Base-by-base conservation (phyloP, 148 eudicot genomes). In the Vaccinium darrowii region DNA sequence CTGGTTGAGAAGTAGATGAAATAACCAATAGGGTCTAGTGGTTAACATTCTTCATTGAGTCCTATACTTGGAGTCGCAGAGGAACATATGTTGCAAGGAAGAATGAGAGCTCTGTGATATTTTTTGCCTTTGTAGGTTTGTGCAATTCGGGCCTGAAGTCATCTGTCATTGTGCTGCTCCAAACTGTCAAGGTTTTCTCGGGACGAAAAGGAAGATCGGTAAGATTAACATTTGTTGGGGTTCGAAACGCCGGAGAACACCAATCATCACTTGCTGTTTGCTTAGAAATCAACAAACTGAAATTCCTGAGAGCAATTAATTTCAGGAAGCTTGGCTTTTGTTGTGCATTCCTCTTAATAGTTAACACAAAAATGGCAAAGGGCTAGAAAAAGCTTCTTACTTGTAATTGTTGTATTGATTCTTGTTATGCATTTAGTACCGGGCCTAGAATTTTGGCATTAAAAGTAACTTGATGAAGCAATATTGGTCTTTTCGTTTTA, bases 121-220 rank as follows among this genome's bases (percentile, higher is more conserved):
- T 36, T 39, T 83, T 84, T 73, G 10, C 11, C 51, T 78, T 12
- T 89, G 84, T 88, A 96, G 99, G 87, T 96, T 96, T 94, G 95
- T 93, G 87, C 98, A 96, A 82, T 96, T 96, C 23, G 99, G 99
- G 82, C 90, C 92, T 3, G 99, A 96, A 92, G 99, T 96, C 0
- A 90, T 89, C 88, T 96, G 99, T 85, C 89, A 92, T 16, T 96
- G 99, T 85, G 98, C 97, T 21, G 93, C 98, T 80, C 82, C 90
- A 58, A 94, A 90, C 77, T 96, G 99, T 86, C 94, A 91, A 86
- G 97, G 97, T 53, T 93, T 88, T 89, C 93, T 96, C 9, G 99
- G 98, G 58, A 90, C 93, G 10, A 96, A 89, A 79, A 87, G 88
- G 87, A 93, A 89, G 89, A 84, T 83, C 67, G 85, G 77, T 62